These are phyloP conservation scores for Trypanosoma brucei DNA, from an alignment of 208 protist genomes.

Conservation along the genomic window DNA sequence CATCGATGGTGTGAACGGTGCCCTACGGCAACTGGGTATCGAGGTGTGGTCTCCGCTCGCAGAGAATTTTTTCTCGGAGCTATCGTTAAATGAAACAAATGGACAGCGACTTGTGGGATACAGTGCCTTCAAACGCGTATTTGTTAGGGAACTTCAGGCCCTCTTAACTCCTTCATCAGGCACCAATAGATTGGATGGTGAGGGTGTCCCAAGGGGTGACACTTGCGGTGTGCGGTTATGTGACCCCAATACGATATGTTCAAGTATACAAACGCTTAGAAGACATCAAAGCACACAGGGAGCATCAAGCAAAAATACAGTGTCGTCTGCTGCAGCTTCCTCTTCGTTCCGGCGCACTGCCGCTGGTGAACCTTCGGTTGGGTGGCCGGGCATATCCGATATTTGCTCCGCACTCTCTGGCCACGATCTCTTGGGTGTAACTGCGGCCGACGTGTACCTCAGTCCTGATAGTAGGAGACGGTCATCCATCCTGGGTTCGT, in stretches of 20 bases:
- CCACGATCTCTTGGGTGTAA: too few species aligned
- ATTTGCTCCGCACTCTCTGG: too few species aligned
- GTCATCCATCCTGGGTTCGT: too few species aligned
- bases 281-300: too few species aligned
- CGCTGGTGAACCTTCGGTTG: too few species aligned
- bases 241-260: not conserved
- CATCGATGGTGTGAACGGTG: conserved; percentile 20
- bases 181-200: not conserved
- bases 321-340: too few species aligned
- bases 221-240: not conserved
- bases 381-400: too few species aligned
- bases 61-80: conserved; percentile 40
- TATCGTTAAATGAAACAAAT: conserved; percentile 18
- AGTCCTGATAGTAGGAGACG: too few species aligned
- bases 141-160: conserved; percentile 34
- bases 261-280: too few species aligned
- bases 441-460: too few species aligned
- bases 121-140: conserved; percentile 40
- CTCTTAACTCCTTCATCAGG: conserved; percentile 17
- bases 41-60: conserved; percentile 4
- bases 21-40: conserved; percentile 19
- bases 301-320: too few species aligned
- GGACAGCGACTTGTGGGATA: conserved; percentile 22
- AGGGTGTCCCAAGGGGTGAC: not conserved
- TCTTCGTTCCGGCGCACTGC: too few species aligned